Evolutionary conservation across 257 asterid species (phyloP).

Genomic region (Solanum ossicruentum): DNA sequence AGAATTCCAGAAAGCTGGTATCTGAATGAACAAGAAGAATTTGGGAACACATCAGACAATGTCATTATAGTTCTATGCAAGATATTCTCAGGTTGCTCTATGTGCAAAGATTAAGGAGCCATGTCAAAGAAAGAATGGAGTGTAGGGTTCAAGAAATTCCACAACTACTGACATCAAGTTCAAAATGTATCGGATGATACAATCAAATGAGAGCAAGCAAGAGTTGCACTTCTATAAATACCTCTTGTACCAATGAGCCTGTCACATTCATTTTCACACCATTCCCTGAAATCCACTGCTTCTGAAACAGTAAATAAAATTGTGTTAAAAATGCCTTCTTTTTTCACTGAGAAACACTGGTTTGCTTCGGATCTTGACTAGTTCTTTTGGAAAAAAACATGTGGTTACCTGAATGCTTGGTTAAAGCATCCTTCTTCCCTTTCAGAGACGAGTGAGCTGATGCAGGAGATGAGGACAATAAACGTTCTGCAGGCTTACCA

Average conservation of each 20-base stretch:
- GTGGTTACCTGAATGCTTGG: slow-evolving; percentile 58
- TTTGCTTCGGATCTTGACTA: background rate
- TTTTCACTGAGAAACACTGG: background rate
- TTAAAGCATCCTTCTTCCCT: slow-evolving; percentile 45
- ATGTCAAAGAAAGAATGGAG: background rate
- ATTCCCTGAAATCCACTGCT: slow-evolving; percentile 77
- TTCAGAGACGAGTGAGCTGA: slow-evolving; percentile 30
- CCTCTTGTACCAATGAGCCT: slow-evolving; percentile 86
- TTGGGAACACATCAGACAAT: background rate
- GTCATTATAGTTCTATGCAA: background rate
- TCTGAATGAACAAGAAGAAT: slow-evolving; percentile 24
- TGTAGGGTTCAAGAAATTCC: background rate
- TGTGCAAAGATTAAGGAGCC: background rate
- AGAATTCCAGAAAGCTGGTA: slow-evolving; percentile 75
- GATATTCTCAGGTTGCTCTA: background rate
- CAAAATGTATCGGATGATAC: background rate
- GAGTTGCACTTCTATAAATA: slow-evolving; percentile 8
- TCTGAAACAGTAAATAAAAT: slow-evolving; percentile 32
- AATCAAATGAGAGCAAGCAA: background rate
- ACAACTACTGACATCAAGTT: background rate
- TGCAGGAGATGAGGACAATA: slow-evolving; percentile 34
- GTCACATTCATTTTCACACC: slow-evolving; percentile 93
- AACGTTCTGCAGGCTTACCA: slow-evolving; percentile 32
- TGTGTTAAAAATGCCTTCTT: background rate
- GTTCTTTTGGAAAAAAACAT: background rate